Evolutionary conservation across 2,329 filamentous ascomycete genomes (phyloP).

Genomic region (Aspergillus vadensis): DNA sequence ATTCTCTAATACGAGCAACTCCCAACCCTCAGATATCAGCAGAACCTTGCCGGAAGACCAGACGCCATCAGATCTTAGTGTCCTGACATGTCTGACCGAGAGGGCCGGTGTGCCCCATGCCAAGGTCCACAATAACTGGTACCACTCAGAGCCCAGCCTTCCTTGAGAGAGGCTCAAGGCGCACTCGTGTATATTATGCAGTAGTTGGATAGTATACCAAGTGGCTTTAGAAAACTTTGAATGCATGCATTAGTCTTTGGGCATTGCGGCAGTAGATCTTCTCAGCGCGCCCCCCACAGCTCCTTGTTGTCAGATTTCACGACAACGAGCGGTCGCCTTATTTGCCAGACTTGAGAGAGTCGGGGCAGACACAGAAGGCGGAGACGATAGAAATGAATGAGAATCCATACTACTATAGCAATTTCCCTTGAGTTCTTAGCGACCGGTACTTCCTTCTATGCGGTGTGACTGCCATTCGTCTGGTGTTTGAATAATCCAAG

Average conservation of each 20-base stretch:
- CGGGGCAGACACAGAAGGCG: not conserved
- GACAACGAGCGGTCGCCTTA: not conserved
- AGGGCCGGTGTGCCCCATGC: not conserved
- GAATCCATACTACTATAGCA: not conserved
- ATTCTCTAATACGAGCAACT: not conserved
- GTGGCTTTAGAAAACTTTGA: not conserved
- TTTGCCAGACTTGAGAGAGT: not conserved
- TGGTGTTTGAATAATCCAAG: not conserved
- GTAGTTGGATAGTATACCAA: not conserved
- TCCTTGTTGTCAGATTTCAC: not conserved
- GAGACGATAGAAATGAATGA: not conserved
- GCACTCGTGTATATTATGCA: not conserved
- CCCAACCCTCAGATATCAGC: not conserved
- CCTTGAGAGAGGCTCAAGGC: not conserved
- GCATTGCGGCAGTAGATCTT: not conserved
- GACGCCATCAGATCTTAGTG: not conserved
- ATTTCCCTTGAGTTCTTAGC: not conserved
- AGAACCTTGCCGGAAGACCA: not conserved
- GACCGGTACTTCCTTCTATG: not conserved
- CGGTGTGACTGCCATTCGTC: slow-evolving; percentile 8
- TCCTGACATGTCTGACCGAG: not conserved
- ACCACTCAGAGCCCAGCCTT: not conserved
- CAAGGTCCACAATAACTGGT: not conserved
- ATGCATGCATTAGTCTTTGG: not conserved
- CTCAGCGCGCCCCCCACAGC: not conserved